Percentiles rank a stretch among this genome's conserved stretches.
Conservation (phyloP, 176 grass and related monocot genomes). For the Calamus simplicifolius region DNA sequence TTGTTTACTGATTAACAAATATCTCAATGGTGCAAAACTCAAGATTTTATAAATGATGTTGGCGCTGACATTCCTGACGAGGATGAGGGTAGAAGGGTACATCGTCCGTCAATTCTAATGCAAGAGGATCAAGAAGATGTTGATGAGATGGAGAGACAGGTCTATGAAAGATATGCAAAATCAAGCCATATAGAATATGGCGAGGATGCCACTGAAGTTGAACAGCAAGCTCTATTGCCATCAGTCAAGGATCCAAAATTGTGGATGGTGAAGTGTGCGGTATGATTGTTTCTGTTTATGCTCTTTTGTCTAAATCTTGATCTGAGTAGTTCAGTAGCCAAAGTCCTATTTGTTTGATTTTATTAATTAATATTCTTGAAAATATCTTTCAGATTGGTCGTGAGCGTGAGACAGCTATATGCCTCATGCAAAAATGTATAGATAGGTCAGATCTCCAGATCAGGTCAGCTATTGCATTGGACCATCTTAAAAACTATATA, state of each 20-base stretch:
- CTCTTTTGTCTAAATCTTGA: slow-evolving; percentile 6
- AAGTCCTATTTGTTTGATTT: too few relatives aligned
- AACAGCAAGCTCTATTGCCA: slow-evolving; percentile 92
- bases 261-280: slow-evolving; percentile 99
- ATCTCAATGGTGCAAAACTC: slow-evolving; percentile 1
- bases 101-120: slow-evolving; percentile 56
- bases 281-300: slow-evolving; percentile 18
- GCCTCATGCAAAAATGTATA: slow-evolving; percentile 94
- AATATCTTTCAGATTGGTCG: slow-evolving; percentile 67
- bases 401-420: slow-evolving; percentile 76
- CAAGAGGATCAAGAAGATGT: slow-evolving; percentile 97
- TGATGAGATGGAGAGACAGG: slow-evolving; percentile 91
- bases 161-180: slow-evolving; percentile 82
- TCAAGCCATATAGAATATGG: slow-evolving; percentile 77
- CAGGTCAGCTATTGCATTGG: slow-evolving; percentile 73
- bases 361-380: too few relatives aligned
- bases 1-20: not conserved
- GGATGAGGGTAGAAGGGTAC: slow-evolving; percentile 42
- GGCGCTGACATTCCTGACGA: slow-evolving; percentile 77
- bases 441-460: slow-evolving; percentile 77
- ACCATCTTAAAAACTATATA: slow-evolving; percentile 97
- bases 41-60: slow-evolving; percentile 87
- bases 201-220: slow-evolving; percentile 91
- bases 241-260: slow-evolving; percentile 99
- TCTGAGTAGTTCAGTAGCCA: not conserved